These are phyloP conservation scores for Microdochium bolleyi DNA, from an alignment of 2,329 filamentous ascomycete genomes.

Conservation along the genomic window DNA sequence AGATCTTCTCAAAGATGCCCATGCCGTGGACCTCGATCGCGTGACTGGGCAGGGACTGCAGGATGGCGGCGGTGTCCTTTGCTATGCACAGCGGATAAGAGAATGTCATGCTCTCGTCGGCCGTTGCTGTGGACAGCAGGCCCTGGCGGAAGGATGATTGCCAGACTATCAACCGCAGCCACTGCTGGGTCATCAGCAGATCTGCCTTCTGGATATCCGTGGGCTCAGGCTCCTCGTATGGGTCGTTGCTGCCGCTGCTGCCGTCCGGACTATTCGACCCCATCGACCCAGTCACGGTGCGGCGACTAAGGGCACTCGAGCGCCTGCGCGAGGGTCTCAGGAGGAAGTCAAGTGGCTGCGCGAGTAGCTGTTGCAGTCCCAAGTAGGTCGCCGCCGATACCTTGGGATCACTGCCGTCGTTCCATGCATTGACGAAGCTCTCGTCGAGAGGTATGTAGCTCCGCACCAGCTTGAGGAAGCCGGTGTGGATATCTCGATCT, in stretches of 20 bases:
- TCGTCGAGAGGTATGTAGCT: constrained; percentile 57
- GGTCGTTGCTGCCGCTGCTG: not conserved
- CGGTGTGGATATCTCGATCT: constrained; percentile 41
- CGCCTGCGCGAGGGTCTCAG: constrained; percentile 10
- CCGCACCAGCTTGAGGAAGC: constrained; percentile 52
- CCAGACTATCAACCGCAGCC: constrained; percentile 66
- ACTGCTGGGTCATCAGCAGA: constrained; percentile 61
- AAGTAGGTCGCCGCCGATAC: constrained; percentile 24
- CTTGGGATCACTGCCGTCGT: constrained; percentile 39
- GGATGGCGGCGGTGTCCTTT: constrained; percentile 40
- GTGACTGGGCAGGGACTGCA: constrained; percentile 29
- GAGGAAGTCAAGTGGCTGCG: constrained; percentile 22
- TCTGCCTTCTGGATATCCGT: constrained; percentile 63
- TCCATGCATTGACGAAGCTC: constrained; percentile 56
- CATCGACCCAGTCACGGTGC: constrained; percentile 22
- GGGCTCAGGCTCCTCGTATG: constrained; percentile 31
- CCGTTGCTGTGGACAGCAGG: constrained; percentile 49
- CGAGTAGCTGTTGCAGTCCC: constrained; percentile 23
- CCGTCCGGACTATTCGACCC: not conserved
- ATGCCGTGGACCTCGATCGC: constrained; percentile 39
- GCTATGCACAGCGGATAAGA: constrained; percentile 56
- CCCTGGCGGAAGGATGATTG: constrained; percentile 61
- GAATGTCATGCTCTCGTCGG: constrained; percentile 53
- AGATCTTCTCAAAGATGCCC: constrained; percentile 43
- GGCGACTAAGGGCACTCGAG: constrained; percentile 5